Base-by-base conservation (phyloP, 495 filamentous ascomycete genomes). In the Pyronema omphalodes region DNA sequence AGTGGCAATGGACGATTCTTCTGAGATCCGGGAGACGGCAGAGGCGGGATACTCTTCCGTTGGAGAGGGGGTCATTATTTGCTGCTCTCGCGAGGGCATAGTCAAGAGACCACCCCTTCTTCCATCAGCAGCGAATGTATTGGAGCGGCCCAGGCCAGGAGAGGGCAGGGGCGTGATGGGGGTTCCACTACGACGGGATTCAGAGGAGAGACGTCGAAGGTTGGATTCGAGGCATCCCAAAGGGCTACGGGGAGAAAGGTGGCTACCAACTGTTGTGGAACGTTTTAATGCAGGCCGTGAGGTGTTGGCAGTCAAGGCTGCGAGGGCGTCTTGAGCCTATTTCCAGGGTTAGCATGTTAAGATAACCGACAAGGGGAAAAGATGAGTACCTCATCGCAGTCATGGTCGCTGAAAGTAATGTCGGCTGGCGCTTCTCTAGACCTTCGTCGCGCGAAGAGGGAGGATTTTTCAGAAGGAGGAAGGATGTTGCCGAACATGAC, bases 401-500 rank as follows among this genome's bases (percentile, higher is more conserved):
- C 23, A 29, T 29, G 23, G 5, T 29, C 23, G 23, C 23, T 29
- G 23, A 29, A 29, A 29, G 23, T 29, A 6, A 41, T 9, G 44
- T 14, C 44, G 3, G 37, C 56, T 34, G 7, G 43, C 23, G 45
- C n/a, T 37, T 63, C 61, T 33, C 55, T 50, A 19, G 61, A 64
- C 47, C 59, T 57, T 36, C 62, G 55, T 11, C 62, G 58, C 14
- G 61, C 61, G 44, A 58, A 64, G 19, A 64, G 50, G 7, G 60
- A 58, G 4, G 57, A 60, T 14, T 64, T 64, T 35, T 64, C 61
- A 44, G 58, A 64, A 7, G 62, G 62, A 23, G 48, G 55, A 12
- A 94, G 71, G 7, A 94, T 74, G 43, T 75, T 79, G 45, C 81
- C 76, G 67, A 96, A 96, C 89, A 96, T 95, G 49, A 96, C 77